phyloP scores from a whole-genome alignment of 1,284 basidiomycete genomes.

The Stereum hirsutum region DNA sequence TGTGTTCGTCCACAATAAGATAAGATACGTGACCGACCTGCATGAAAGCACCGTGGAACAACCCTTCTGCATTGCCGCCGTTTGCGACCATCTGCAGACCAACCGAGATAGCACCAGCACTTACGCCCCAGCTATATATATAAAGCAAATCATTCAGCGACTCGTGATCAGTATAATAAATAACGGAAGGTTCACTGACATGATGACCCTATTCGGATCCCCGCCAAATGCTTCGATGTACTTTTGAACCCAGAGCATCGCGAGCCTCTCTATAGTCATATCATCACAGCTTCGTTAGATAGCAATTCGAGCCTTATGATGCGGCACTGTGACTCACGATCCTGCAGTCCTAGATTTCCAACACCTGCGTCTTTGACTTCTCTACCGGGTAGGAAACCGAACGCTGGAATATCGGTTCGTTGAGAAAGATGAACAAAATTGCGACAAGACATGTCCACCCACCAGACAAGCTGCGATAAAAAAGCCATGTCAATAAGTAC shows the following conservation, averaged over 20 bases:
- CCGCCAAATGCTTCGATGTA: conserved; percentile 4
- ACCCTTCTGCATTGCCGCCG: conserved; percentile 33
- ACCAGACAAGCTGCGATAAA: not conserved
- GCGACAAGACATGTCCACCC: too few relatives aligned
- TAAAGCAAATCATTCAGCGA: conserved; percentile 6
- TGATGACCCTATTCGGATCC: conserved; percentile 5
- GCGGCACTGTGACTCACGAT: not conserved
- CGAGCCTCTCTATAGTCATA: conserved; percentile 3
- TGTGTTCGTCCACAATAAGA: conserved; percentile 17
- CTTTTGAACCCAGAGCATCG: conserved; percentile 3
- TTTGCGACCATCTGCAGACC: conserved; percentile 44
- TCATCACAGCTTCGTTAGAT: too few relatives aligned
- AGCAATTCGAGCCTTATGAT: not conserved
- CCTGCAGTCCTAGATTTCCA: conserved; percentile 1
- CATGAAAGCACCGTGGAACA: conserved; percentile 29
- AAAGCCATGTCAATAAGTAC: too few relatives aligned
- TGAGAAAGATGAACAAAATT: too few relatives aligned
- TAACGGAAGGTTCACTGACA: conserved; percentile 1
- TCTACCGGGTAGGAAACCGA: not conserved
- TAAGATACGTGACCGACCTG: conserved; percentile 21
- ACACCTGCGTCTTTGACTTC: conserved; percentile 1
- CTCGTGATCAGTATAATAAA: conserved; percentile 16
- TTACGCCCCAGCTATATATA: conserved; percentile 42
- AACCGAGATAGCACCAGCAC: conserved; percentile 44
- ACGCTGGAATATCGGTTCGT: not conserved